Conservation (phyloP, 306 rosid genomes). For the Vigna reflexopilosa region DNA sequence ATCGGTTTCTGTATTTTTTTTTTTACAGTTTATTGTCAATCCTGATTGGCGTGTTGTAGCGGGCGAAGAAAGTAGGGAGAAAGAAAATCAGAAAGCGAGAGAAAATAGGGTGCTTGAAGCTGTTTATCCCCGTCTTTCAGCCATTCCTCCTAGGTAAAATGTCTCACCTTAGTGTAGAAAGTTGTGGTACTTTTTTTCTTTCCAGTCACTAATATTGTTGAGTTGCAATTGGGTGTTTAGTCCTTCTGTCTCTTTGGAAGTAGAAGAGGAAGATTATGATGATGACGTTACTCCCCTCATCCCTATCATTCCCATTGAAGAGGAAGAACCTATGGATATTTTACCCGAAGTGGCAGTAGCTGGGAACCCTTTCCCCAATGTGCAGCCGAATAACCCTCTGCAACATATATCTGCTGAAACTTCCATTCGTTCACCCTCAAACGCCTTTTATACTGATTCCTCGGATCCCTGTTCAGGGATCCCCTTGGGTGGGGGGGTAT, state of each 20-base stretch:
- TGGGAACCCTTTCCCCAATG: conserved; percentile 32
- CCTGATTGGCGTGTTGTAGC: conserved; percentile 61
- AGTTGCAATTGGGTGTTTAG: conserved; percentile 47
- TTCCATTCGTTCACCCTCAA: conserved; percentile 11
- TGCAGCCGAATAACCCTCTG: conserved; percentile 40
- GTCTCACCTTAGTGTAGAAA: conserved; percentile 23
- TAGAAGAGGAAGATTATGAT: conserved; percentile 56
- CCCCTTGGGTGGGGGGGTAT: conserved; percentile 43
- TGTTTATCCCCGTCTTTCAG: conserved; percentile 69
- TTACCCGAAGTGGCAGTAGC: conserved; percentile 39
- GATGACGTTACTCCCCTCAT: conserved; percentile 61
- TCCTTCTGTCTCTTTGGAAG: conserved; percentile 59
- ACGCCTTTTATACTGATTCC: background rate
- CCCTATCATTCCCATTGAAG: conserved; percentile 74
- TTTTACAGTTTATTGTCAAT: conserved; percentile 59
- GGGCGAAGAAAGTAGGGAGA: conserved; percentile 80
- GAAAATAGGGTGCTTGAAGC: conserved; percentile 77
- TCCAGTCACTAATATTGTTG: conserved; percentile 33
- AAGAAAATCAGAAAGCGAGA: conserved; percentile 57
- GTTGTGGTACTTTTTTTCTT: background rate
- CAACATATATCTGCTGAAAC: conserved; percentile 29
- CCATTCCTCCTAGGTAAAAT: conserved; percentile 74
- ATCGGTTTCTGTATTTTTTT: conserved; percentile 24
- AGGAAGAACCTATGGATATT: conserved; percentile 50
- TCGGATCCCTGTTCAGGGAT: conserved; percentile 18